Evolutionary conservation across 1,284 basidiomycete species (phyloP).

Genomic region (Tranzscheliella williamsii): DNA sequence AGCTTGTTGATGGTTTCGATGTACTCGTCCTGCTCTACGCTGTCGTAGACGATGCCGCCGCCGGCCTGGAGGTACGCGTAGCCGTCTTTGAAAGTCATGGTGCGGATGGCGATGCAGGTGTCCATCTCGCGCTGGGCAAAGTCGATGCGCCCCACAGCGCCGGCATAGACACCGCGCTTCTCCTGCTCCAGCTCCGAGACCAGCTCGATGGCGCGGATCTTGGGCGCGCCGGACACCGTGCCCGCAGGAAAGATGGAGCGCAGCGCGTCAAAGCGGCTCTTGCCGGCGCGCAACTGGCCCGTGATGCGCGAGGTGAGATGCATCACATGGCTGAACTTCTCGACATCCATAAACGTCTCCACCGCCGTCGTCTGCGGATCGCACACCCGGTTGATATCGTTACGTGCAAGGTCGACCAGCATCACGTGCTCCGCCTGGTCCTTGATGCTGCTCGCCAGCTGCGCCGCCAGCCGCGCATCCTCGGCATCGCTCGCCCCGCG

Average conservation of each 20-base stretch:
- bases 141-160: slow-evolving; percentile 95
- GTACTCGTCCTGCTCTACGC: slow-evolving; percentile 95
- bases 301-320: slow-evolving; percentile 96
- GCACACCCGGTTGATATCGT: slow-evolving; percentile 98
- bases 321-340: slow-evolving; percentile 97
- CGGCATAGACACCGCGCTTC: slow-evolving; percentile 91
- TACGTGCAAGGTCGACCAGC: slow-evolving; percentile 97
- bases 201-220: slow-evolving; percentile 97
- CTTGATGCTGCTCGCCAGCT: slow-evolving; percentile 82
- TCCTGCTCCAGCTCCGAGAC: slow-evolving; percentile 85
- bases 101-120: slow-evolving; percentile 97
- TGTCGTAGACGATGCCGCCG: slow-evolving; percentile 97
- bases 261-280: slow-evolving; percentile 94
- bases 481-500: slow-evolving; percentile 72
- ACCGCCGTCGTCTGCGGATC: slow-evolving; percentile 93
- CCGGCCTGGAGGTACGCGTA: slow-evolving; percentile 86
- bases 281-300: slow-evolving; percentile 78
- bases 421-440: slow-evolving; percentile 98
- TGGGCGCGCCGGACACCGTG: slow-evolving; percentile 98
- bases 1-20: slow-evolving; percentile 95
- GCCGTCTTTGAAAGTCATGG: slow-evolving; percentile 95
- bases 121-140: slow-evolving; percentile 95
- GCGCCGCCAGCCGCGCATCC: slow-evolving; percentile 77
- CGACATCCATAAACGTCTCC: slow-evolving; percentile 88
- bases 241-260: slow-evolving; percentile 98